Conservation (phyloP, 2,329 filamentous ascomycete species). For the Bipolaris zeicola region DNA sequence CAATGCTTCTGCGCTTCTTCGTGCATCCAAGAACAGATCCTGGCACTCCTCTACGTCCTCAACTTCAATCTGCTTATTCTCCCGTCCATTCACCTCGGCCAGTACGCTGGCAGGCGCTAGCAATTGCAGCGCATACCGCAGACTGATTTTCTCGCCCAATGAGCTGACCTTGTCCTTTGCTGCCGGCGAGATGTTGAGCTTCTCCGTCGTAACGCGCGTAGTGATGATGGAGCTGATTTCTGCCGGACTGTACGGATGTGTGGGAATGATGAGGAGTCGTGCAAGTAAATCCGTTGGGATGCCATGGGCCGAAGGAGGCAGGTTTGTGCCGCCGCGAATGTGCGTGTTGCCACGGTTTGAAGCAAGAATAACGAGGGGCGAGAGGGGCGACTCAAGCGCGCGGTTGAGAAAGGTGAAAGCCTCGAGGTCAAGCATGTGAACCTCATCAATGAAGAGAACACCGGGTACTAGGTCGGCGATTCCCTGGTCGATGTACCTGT, state of each 20-base stretch:
- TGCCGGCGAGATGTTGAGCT: slow-evolving; percentile 76
- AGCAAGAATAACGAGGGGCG: slow-evolving; percentile 94
- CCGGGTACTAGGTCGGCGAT: slow-evolving; percentile 97
- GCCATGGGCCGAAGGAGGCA: slow-evolving; percentile 76
- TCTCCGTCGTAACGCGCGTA: slow-evolving; percentile 81
- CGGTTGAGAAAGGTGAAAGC: slow-evolving; percentile 99
- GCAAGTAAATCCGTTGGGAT: slow-evolving; percentile 92
- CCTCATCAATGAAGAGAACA: slow-evolving; percentile 98
- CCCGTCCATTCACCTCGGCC: slow-evolving; percentile 68
- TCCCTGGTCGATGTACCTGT: slow-evolving; percentile 97
- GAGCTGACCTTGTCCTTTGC: slow-evolving; percentile 86
- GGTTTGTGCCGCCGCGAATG: slow-evolving; percentile 79
- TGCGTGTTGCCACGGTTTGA: slow-evolving; percentile 95
- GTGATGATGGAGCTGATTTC: slow-evolving; percentile 94
- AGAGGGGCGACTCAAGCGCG: slow-evolving; percentile 92
- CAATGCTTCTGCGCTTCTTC: slow-evolving; percentile 52
- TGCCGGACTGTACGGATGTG: slow-evolving; percentile 81
- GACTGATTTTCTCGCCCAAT: slow-evolving; percentile 84
- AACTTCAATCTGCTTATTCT: slow-evolving; percentile 55
- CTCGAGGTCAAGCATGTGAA: slow-evolving; percentile 99
- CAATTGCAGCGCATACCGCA: slow-evolving; percentile 92
- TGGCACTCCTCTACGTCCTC: slow-evolving; percentile 62
- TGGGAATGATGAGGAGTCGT: slow-evolving; percentile 94
- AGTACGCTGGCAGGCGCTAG: slow-evolving; percentile 89
- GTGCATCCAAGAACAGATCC: slow-evolving; percentile 55